phyloP scores from a whole-genome alignment of 306 rosid genomes.

The Lotus japonicus region DNA sequence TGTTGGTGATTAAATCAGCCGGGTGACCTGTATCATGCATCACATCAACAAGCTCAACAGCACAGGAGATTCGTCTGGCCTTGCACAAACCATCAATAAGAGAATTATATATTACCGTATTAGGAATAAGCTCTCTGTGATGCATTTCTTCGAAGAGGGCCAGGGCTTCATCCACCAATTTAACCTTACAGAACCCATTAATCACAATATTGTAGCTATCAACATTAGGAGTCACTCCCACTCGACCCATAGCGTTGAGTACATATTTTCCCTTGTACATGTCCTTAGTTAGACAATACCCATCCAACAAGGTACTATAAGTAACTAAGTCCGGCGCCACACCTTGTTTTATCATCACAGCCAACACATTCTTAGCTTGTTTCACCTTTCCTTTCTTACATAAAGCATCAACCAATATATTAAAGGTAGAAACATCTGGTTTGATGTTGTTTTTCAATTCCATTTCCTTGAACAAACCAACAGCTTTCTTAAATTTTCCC shows the following conservation, averaged over 20 bases:
- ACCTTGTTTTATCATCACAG: neutral
- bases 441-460: neutral
- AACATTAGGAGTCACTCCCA: neutral
- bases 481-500: too few species aligned
- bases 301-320: neutral
- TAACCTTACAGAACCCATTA: neutral
- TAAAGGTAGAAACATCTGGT: neutral
- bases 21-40: neutral
- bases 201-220: neutral
- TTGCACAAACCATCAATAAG: conserved; percentile 18
- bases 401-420: neutral
- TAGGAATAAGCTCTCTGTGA: neutral
- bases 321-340: neutral
- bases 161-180: conserved; percentile 12
- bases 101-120: neutral
- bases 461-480: neutral
- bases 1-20: neutral
- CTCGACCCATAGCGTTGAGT: neutral
- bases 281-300: conserved; percentile 8
- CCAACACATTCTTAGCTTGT: neutral
- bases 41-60: neutral
- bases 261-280: neutral
- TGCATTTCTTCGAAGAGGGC: conserved; percentile 9
- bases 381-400: neutral
- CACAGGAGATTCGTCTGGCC: neutral